Conservation (phyloP, 139 green algal genomes). For the Deuterostichococcus epilithicus region DNA sequence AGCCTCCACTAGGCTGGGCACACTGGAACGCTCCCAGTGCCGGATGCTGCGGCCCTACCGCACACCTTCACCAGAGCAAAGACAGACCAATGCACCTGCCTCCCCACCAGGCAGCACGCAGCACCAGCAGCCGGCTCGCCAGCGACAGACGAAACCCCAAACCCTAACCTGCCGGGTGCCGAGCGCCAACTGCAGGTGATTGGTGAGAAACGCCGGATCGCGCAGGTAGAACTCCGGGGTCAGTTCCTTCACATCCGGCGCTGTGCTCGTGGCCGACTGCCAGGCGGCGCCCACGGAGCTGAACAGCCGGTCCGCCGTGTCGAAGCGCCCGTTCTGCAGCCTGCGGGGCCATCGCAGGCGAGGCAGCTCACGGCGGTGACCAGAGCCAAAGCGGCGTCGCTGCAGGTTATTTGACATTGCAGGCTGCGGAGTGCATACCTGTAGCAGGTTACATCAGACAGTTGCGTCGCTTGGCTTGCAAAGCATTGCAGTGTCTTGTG, state of each 20-base stretch:
- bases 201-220: slow-evolving; percentile 71
- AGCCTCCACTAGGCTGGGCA: no score
- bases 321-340: slow-evolving; percentile 90
- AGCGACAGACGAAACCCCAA: slow-evolving; percentile 86
- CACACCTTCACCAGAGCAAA: slow-evolving; percentile 5
- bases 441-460: no score
- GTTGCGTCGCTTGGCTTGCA: no score
- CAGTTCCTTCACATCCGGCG: slow-evolving; percentile 95
- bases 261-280: slow-evolving; percentile 68
- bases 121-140: slow-evolving; percentile 1
- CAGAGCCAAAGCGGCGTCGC: no score
- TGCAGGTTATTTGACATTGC: no score
- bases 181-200: slow-evolving; percentile 65
- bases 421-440: no score
- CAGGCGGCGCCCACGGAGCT: slow-evolving; percentile 73
- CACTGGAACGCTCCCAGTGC: no score
- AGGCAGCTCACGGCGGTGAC: no score
- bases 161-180: slow-evolving; percentile 75
- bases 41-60: slow-evolving; percentile 32
- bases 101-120: slow-evolving; percentile 18
- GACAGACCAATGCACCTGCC: neutral
- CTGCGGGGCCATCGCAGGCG: neutral
- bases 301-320: slow-evolving; percentile 90
- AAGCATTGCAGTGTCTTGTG: no score
- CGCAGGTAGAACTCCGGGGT: slow-evolving; percentile 90